These are phyloP conservation scores for Barnettozyma californica DNA, from an alignment of 805 yeast species.

Conservation along the genomic window DNA sequence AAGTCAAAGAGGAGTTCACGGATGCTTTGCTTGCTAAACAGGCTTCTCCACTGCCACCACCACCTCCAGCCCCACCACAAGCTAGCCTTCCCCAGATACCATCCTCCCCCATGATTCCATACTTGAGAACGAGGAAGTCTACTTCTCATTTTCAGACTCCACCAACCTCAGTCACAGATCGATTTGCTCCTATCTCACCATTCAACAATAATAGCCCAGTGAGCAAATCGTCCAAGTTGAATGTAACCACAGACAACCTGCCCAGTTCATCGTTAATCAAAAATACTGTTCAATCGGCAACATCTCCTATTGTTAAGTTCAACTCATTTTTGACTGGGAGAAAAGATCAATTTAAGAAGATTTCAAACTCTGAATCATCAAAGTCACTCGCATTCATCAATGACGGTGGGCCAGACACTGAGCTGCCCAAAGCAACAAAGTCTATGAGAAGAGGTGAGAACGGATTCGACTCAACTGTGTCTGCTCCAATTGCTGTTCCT, in stretches of 20 bases:
- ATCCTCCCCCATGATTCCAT: not conserved
- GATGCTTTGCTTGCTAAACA: not conserved
- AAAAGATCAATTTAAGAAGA: constrained; percentile 8
- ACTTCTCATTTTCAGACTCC: constrained; percentile 14
- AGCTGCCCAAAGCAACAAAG: not conserved
- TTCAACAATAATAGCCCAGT: constrained; percentile 7
- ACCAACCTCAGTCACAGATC: constrained; percentile 11
- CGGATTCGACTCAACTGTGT: not conserved
- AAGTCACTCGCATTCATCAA: constrained; percentile 23
- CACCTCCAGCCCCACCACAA: not conserved
- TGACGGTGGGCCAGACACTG: constrained; percentile 19
- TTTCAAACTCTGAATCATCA: constrained; percentile 18
- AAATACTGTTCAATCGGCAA: constrained; percentile 14
- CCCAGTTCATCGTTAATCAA: constrained; percentile 5
- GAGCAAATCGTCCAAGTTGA: constrained; percentile 11
- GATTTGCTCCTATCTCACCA: constrained; percentile 8
- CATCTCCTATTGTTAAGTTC: constrained; percentile 25
- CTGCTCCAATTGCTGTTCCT: not conserved
- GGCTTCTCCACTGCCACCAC: not conserved
- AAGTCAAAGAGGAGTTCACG: not conserved
- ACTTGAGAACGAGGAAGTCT: not conserved
- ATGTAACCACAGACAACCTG: constrained; percentile 2
- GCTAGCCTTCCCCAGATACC: not conserved
- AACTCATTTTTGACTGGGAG: constrained; percentile 13
- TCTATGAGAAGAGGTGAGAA: not conserved